Evolutionary conservation across 148 eudicot genomes (phyloP), one percentile per base, ranked within the genome.

Genomic region (Rhododendron simsii): DNA sequence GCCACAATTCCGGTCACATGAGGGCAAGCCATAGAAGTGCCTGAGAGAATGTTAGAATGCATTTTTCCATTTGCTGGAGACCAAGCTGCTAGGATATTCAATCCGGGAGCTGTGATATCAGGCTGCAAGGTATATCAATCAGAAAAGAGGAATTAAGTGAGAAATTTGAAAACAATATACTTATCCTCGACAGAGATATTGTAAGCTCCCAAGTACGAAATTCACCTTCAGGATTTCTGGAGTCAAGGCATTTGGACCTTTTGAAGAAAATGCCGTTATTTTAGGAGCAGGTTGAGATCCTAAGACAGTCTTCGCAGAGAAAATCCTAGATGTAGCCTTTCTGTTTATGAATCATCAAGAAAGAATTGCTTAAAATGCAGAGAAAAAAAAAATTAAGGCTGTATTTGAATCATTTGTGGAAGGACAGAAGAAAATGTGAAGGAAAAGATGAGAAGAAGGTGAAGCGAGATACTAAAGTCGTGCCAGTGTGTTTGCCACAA

Each of bases 21-120:
- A 47, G 94, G 94, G 77, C 91, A 89, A 81, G 94, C 91, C 94
- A 92, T 90, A 85, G 94, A 92, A 80, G 94, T 92, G 78, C 94
- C 94, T 45, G 94, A 92, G 41, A 90, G 89, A 80, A 92, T 80
- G 89, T 92, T 92, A 61, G 87, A 92, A 28, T 87, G 85, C 89
- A 87, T 74, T 67, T 89, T 85, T 28, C 83, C 82, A 78, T 33
- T 63, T 55, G 92, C 91, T 63, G 93, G 93, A 57, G 93, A 92
- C 93, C 93, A 92, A 47, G 93, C 91, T 10, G 93, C 93, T 78
- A 92, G 87, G 86, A 92, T 89, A 84, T 92, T 92, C 67, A 92
- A 86, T 83, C 93, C 93, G 53, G 93, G 93, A 39, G 93, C 93
- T 14, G 89, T 35, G 51, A 92, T 69, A 78, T 92, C 93, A 78